A percentile compares a stretch with the other conserved stretches of the same genome.
Conservation (phyloP, 2,329 filamentous ascomycete genomes). For the Diplodia mutila region DNA sequence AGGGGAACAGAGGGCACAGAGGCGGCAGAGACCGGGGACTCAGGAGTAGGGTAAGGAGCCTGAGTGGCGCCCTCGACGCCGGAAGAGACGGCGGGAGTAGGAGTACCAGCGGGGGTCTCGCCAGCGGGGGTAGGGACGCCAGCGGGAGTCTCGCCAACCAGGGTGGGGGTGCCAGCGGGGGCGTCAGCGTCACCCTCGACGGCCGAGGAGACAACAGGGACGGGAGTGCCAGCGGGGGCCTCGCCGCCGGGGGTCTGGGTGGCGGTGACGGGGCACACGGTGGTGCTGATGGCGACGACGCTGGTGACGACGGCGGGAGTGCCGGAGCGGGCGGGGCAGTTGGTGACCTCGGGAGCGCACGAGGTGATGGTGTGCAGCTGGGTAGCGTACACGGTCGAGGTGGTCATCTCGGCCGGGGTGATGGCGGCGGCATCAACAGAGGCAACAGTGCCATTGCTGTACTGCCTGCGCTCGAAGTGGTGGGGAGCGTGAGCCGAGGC, state of each 20-base stretch:
- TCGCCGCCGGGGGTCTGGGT: conserved; percentile 36
- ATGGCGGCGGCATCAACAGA: conserved; percentile 21
- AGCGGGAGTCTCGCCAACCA: too few relatives aligned
- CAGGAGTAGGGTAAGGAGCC: conserved; percentile 21
- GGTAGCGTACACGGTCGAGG: conserved; percentile 27
- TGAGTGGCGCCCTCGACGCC: conserved; percentile 20
- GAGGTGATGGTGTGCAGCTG: conserved; percentile 24
- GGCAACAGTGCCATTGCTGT: conserved; percentile 24
- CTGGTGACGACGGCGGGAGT: conserved; percentile 28
- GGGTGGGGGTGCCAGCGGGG: conserved; percentile 22
- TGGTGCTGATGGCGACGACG: conserved; percentile 41
- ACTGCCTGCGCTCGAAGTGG: conserved; percentile 25
- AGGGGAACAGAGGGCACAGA: conserved; percentile 28
- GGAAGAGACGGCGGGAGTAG: conserved; percentile 8
- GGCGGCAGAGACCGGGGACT: conserved; percentile 25
- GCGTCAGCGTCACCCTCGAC: conserved; percentile 25
- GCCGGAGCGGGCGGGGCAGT: conserved; percentile 27
- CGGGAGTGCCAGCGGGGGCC: conserved; percentile 3
- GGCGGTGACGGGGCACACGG: conserved; percentile 46
- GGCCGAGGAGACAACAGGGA: conserved; percentile 29
- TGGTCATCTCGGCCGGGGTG: conserved; percentile 18
- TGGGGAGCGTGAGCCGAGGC: conserved; percentile 36
- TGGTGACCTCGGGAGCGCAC: conserved; percentile 25
- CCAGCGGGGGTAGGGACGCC: neutral
- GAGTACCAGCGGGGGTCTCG: neutral